Conservation (phyloP, 2,329 filamentous ascomycete genomes). For the Diaporthe sp. region DNA sequence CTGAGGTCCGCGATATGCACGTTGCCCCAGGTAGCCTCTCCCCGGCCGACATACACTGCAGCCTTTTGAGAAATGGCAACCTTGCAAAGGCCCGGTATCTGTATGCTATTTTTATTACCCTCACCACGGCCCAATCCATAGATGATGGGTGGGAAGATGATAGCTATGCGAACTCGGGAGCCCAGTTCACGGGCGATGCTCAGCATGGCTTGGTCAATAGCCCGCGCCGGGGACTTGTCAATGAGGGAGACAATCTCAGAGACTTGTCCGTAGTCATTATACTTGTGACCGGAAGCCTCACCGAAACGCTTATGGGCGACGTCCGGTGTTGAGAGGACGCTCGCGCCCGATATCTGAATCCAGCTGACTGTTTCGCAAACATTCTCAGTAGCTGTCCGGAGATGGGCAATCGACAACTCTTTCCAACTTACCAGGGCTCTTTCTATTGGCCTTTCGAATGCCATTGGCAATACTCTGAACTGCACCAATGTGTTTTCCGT, state of each 20-base stretch:
- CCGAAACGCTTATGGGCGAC: not conserved
- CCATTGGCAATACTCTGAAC: conserved; percentile 1
- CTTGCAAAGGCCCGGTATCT: conserved; percentile 5
- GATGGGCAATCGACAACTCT: too few relatives aligned
- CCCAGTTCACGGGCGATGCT: not conserved
- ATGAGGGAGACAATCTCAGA: not conserved
- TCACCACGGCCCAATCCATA: not conserved
- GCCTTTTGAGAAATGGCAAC: not conserved
- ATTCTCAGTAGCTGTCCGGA: not conserved
- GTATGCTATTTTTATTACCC: not conserved
- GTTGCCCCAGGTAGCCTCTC: conserved; percentile 1
- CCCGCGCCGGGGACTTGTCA: not conserved
- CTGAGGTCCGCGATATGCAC: conserved; percentile 4
- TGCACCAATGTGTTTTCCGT: not conserved
- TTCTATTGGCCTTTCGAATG: not conserved
- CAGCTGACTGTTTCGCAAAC: not conserved
- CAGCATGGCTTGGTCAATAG: conserved; percentile 1
- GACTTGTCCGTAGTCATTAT: not conserved
- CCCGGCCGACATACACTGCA: not conserved
- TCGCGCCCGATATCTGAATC: conserved; percentile 3
- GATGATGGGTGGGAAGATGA: not conserved
- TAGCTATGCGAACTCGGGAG: not conserved
- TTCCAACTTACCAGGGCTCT: not conserved
- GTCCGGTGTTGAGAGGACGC: not conserved
- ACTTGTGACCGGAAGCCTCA: not conserved